Evolutionary conservation across 2,329 filamentous ascomycete species (phyloP), one percentile per base, ranked within the genome.

Genomic region (Aotearoamyces nothofagi): DNA sequence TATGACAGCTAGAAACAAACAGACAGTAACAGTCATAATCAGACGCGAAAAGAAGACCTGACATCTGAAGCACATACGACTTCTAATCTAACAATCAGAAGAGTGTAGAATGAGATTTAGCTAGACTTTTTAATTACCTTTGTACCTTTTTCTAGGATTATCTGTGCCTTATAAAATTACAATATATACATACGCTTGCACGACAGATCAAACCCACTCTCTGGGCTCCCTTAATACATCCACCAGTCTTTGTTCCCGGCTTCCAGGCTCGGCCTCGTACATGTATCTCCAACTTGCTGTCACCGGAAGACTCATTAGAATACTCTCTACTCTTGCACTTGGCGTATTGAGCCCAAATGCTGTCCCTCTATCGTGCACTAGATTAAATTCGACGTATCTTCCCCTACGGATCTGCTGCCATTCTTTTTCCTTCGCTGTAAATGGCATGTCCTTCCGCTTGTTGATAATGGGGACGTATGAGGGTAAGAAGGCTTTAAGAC

Each of bases 341-440:
- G 90, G 90, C 0, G 87, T 93, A 47, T 90, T 90, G 38, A 98
- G 60, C 2, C 90, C 90, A 53, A 98, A 98, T 5, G 80, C 76
- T 2, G 90, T 98, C 3, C 90, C 90, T 15, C 90, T 72, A 57
- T 98, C 90, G 56, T 98, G 86, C 32, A 98, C 83, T 20, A 98
- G 66, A 56, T 98, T 98, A 56, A 98, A 98, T 57, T 98, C 90
- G 38, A 98, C 90, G 51, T 98, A 98, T 45, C 84, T 68, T n/a
- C 90, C 90, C 39, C 90, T 64, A 27, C 90, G 69, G 37, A 98
- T 64, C 60, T 96, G 90, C 59, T 98, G 90, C 90, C 90, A 98
- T 40, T 81, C 72, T 61, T 93, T 94, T 58, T 94, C 80, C 41
- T 75, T 65, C 26, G 78, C 76, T 0, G 73, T 86, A 46, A 73